Base-by-base conservation (phyloP, 2,329 filamentous ascomycete species). In the Arthroderma sp. region DNA sequence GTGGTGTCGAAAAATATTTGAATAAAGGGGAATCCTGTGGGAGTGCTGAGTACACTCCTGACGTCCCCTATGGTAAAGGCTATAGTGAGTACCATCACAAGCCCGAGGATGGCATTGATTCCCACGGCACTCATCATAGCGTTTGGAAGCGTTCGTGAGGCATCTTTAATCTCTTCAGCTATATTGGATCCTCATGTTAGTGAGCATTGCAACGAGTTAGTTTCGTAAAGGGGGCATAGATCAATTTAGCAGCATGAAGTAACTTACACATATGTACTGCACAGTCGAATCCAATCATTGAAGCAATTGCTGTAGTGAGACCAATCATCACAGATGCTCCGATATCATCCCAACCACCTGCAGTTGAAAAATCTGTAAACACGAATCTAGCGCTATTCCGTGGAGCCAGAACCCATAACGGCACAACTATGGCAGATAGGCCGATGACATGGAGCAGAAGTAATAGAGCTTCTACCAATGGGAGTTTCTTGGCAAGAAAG, bases 11-110 rank as follows among this genome's bases (percentile, higher is more conserved):
- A 65, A 47, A 78, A 78, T 22, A 78, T 68, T 41, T 76, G 66
- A 53, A 81, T 78, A 49, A 78, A 77, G 0, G 78, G 75, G 40
- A 73, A 75, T 1, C 67, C 68, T 0, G 73, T 74, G 0, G 64
- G 62, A 0, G 66, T 67, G 0, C 58, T 57, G 3, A 74, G 55
- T 0, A 70, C 65, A 0, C 53, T 55, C 7, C 69, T 61, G 7
- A 73, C 57, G 45, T 77, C 65, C 2, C 66, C 66, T 10, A 78
- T 61, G 28, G 69, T 74, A 50, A 77, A 79, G 6, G 74, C 64
- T 32, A 75, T 61, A 0, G 72, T 70, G 9, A 77, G 62, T n/a
- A 77, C 53, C 63, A 78, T 74, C n/a, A 69, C 63, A 38, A 77
- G 72, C 0, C 75, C 76, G 0, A 75, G 58, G 0, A 65, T 52